Percentiles rank a stretch among this genome's conserved stretches.
Conservation (phyloP, 108 stramenopile genomes). For the Cyclotella atomus region DNA sequence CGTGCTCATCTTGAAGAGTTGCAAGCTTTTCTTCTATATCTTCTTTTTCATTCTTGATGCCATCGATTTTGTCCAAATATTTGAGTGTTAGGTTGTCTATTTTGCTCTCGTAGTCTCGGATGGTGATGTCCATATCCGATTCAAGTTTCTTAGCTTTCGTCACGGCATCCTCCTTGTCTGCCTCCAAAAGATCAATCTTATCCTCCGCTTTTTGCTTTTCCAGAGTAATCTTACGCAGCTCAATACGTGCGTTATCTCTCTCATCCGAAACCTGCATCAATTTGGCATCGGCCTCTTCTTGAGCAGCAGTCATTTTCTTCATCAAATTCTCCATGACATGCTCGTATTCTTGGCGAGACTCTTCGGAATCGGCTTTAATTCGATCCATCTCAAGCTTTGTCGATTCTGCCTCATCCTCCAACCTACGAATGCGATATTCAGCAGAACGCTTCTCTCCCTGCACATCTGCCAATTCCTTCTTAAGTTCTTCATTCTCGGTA, state of each 20-base stretch:
- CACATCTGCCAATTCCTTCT: slow-evolving; percentile 32
- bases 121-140: slow-evolving; percentile 40
- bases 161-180: slow-evolving; percentile 44
- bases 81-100: slow-evolving; percentile 49
- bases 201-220: slow-evolving; percentile 41
- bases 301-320: slow-evolving; percentile 41
- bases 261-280: slow-evolving; percentile 19
- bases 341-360: slow-evolving; percentile 40
- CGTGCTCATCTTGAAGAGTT: slow-evolving; percentile 42
- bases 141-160: slow-evolving; percentile 30
- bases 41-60: slow-evolving; percentile 39
- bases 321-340: slow-evolving; percentile 49
- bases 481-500: slow-evolving; percentile 40
- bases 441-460: slow-evolving; percentile 38
- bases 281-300: slow-evolving; percentile 37
- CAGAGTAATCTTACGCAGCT: slow-evolving; percentile 22
- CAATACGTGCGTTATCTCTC: slow-evolving; percentile 26
- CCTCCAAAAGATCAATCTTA: slow-evolving; percentile 38
- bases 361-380: slow-evolving; percentile 20
- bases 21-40: slow-evolving; percentile 35
- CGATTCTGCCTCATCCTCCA: slow-evolving; percentile 40
- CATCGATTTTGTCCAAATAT: slow-evolving; percentile 47
- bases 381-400: slow-evolving; percentile 32
- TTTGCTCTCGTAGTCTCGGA: slow-evolving; percentile 39
- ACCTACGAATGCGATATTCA: slow-evolving; percentile 42